Evolutionary conservation across 352 stramenopile species (phyloP).

Genomic region (Thalassiosira mediterranea): DNA sequence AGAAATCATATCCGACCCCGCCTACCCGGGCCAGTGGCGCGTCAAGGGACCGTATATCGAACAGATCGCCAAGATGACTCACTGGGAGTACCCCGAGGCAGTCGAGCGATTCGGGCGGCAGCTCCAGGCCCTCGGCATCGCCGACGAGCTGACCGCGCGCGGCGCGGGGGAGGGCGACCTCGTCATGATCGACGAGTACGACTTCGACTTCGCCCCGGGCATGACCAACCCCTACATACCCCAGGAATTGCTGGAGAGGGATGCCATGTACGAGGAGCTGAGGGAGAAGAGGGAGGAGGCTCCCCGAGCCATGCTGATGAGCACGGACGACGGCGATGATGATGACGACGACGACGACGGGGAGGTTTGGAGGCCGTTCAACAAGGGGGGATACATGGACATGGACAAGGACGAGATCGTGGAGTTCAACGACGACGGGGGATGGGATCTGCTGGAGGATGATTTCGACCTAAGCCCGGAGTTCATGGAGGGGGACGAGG

Average conservation of each 20-base stretch:
- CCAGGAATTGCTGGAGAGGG: constrained; percentile 74
- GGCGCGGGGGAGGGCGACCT: constrained; percentile 82
- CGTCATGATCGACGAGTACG: constrained; percentile 85
- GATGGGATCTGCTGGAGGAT: constrained; percentile 78
- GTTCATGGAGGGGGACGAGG: constrained; percentile 65
- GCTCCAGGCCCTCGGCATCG: constrained; percentile 83
- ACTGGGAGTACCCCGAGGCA: constrained; percentile 90
- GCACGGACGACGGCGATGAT: constrained; percentile 24
- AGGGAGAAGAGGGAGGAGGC: constrained; percentile 18
- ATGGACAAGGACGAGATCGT: constrained; percentile 79
- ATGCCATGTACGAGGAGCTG: constrained; percentile 53
- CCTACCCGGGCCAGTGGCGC: constrained; percentile 87
- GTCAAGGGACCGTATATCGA: constrained; percentile 85
- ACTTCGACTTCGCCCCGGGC: constrained; percentile 85
- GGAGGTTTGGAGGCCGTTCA: constrained; percentile 66
- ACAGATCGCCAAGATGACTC: constrained; percentile 87
- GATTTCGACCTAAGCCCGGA: constrained; percentile 63
- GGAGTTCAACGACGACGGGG: constrained; percentile 73
- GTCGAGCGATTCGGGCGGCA: constrained; percentile 85
- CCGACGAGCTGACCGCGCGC: constrained; percentile 65
- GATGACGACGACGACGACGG: constrained; percentile 54
- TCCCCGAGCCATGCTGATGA: constrained; percentile 36
- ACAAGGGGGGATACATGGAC: constrained; percentile 78
- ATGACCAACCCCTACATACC: constrained; percentile 83
- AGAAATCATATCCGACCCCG: constrained; percentile 82